Evolutionary conservation across 2,329 filamentous ascomycete species (phyloP).

Genomic region (Penicillium hesseltinei): DNA sequence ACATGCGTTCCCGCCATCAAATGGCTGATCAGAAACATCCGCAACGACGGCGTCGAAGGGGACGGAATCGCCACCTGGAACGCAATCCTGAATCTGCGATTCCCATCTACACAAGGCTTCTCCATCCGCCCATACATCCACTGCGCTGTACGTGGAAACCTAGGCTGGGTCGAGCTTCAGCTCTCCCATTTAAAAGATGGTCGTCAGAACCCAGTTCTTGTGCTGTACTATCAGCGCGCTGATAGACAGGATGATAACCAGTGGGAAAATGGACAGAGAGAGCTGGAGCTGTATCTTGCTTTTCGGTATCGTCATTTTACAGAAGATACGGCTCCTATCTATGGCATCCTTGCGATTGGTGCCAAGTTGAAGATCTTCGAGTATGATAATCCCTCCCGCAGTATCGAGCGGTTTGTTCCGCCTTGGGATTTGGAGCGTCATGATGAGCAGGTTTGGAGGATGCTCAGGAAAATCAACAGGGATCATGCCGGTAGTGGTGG

Average conservation of each 20-base stretch:
- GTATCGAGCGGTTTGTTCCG: slow-evolving; percentile 1
- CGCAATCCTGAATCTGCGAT: neutral
- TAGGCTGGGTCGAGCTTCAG: neutral
- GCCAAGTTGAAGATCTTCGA: neutral
- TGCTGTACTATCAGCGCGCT: neutral
- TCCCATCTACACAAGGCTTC: neutral
- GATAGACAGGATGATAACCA: neutral
- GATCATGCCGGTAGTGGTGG: neutral
- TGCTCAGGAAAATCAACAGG: neutral
- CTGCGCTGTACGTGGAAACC: neutral
- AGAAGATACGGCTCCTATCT: neutral
- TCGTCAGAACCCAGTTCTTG: neutral
- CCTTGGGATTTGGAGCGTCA: slow-evolving; percentile 2
- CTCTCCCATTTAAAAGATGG: neutral
- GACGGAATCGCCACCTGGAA: neutral
- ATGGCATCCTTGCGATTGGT: neutral
- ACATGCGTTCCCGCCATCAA: neutral
- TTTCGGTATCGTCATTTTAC: neutral
- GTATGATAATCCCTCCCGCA: neutral
- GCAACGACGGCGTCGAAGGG: neutral
- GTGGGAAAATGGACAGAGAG: neutral
- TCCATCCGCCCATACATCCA: neutral
- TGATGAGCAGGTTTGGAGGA: neutral
- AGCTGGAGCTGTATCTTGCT: neutral
- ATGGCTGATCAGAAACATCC: neutral